These are phyloP conservation scores for Hypoxylon sp. DNA, from an alignment of 2,329 filamentous ascomycete species.

Conservation along the genomic window DNA sequence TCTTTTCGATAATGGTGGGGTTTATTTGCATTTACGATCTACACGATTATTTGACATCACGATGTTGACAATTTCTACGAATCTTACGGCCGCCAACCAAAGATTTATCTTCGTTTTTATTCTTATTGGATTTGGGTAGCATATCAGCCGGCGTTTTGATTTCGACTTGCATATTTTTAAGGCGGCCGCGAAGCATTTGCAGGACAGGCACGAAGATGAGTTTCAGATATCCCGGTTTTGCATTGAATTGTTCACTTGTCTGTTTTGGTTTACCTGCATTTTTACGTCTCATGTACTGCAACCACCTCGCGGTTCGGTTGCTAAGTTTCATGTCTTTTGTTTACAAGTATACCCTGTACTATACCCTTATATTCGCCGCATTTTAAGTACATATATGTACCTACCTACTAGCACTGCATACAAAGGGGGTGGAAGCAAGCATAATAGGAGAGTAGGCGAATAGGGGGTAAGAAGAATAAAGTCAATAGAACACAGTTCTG, in stretches of 20 bases:
- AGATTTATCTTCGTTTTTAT: conserved; percentile 3
- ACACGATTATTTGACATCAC: conserved; percentile 8
- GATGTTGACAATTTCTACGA: conserved; percentile 18
- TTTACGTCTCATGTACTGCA: conserved; percentile 16
- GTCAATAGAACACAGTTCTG: conserved; percentile 20
- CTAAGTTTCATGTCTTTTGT: conserved; percentile 40
- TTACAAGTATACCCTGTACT: conserved; percentile 46
- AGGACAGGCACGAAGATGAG: conserved; percentile 30
- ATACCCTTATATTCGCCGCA: conserved; percentile 34
- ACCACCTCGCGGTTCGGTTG: conserved; percentile 15
- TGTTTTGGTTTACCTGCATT: conserved; percentile 33
- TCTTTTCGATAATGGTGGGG: neutral
- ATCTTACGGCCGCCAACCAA: conserved; percentile 11
- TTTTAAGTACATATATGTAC: conserved; percentile 27
- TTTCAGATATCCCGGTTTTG: conserved; percentile 42
- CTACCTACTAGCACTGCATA: conserved; percentile 33
- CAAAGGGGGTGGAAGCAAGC: conserved; percentile 14
- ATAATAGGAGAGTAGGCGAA: conserved; percentile 8
- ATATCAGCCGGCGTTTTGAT: conserved; percentile 36
- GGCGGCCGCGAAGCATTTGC: conserved; percentile 36
- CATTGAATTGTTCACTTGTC: conserved; percentile 35
- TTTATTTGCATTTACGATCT: conserved; percentile 8
- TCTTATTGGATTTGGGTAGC: conserved; percentile 21
- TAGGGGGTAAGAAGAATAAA: conserved; percentile 24
- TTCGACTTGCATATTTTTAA: conserved; percentile 29